Evolutionary conservation across 2,329 filamentous ascomycete genomes (phyloP).

Genomic region (Arthrobotrys sinensis): DNA sequence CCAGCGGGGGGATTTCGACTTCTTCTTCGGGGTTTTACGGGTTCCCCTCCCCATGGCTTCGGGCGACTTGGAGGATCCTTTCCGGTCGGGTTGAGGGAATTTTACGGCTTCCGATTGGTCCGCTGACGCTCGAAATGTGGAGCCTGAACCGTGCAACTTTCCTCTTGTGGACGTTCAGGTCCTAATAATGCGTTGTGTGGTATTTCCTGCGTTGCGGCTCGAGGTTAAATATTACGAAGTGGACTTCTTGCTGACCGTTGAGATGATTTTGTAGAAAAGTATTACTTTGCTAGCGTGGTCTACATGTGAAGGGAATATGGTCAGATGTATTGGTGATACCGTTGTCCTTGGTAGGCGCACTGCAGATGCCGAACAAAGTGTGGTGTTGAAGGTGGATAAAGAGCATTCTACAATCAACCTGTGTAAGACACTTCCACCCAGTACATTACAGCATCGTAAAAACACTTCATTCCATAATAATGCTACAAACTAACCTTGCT

Average conservation of each 20-base stretch:
- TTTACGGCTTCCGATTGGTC: slow-evolving; percentile 27
- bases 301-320: too few species aligned
- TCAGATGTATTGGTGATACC: too few species aligned
- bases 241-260: too few species aligned
- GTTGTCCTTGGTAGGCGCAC: too few species aligned
- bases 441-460: too few species aligned
- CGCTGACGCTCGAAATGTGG: neutral
- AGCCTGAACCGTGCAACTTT: slow-evolving; percentile 31
- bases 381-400: too few species aligned
- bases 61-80: neutral
- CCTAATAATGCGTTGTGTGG: slow-evolving; percentile 12
- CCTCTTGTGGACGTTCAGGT: neutral
- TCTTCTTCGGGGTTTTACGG: slow-evolving; percentile 14
- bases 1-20: neutral
- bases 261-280: neutral
- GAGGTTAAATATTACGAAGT: neutral
- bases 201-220: slow-evolving; percentile 3
- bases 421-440: too few species aligned
- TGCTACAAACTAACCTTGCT: neutral
- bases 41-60: slow-evolving; percentile 5
- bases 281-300: too few species aligned
- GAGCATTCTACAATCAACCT: too few species aligned
- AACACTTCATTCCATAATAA: neutral
- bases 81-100: neutral
- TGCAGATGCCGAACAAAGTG: too few species aligned